Percentiles rank a stretch among this genome's conserved stretches.
These are phyloP conservation scores for Sporothrix brunneoviolacea DNA, from an alignment of 2,329 filamentous ascomycete species.

Conservation along the genomic window DNA sequence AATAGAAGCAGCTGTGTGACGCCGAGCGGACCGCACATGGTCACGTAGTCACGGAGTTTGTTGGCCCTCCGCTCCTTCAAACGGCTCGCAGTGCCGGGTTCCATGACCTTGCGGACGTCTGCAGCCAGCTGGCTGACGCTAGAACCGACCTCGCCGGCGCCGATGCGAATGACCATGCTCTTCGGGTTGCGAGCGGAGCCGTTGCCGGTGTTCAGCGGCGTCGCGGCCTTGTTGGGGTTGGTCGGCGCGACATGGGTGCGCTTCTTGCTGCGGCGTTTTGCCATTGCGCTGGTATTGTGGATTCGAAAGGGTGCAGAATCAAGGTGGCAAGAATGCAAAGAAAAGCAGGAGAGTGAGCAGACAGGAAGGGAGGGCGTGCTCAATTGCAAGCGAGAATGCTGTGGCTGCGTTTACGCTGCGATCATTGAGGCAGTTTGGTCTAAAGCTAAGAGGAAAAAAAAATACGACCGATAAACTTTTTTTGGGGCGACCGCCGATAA, in stretches of 20 bases:
- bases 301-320: neutral
- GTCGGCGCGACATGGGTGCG: constrained; percentile 71
- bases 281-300: constrained; percentile 47
- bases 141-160: constrained; percentile 85
- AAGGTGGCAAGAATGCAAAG: neutral
- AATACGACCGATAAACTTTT: constrained; percentile 4
- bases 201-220: constrained; percentile 49
- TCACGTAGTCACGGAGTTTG: constrained; percentile 81
- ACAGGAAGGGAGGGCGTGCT: neutral
- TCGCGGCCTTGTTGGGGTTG: constrained; percentile 46
- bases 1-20: constrained; percentile 92
- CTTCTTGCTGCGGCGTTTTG: constrained; percentile 76
- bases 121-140: constrained; percentile 86
- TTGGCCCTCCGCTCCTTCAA: constrained; percentile 87
- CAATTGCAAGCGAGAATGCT: no score
- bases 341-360: neutral
- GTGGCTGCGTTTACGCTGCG: no score
- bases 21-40: constrained; percentile 90
- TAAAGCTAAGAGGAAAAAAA: neutral
- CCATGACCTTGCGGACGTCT: constrained; percentile 90
- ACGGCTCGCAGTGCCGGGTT: constrained; percentile 84
- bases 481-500: neutral
- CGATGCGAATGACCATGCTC: constrained; percentile 97
- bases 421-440: neutral
- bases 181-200: constrained; percentile 69